Evolutionary conservation across 495 filamentous ascomycete genomes (phyloP).

Genomic region (Neurospora sp.): DNA sequence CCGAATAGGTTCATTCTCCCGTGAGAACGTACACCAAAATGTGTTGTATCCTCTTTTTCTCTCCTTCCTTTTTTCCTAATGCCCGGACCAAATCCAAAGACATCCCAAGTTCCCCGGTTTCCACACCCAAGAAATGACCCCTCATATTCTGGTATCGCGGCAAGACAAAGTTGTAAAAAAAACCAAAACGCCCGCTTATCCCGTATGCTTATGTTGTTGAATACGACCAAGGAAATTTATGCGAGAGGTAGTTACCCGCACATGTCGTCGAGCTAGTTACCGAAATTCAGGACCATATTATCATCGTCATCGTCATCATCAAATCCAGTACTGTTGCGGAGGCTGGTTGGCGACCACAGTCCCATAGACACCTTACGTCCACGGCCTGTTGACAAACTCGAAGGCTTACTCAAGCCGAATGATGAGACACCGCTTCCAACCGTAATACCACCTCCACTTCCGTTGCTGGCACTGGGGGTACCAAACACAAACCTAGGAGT

Average conservation of each 20-base stretch:
- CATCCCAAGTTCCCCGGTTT: not conserved
- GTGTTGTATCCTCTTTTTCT: not conserved
- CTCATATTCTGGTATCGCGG: not conserved
- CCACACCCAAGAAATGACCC: not conserved
- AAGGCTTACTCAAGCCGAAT: constrained; percentile 9
- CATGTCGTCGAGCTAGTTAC: not conserved
- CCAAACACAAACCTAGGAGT: not conserved
- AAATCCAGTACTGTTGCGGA: constrained; percentile 15
- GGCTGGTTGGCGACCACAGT: constrained; percentile 25
- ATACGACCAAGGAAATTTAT: not conserved
- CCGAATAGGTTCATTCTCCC: not conserved
- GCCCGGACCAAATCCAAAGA: not conserved
- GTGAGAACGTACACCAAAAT: not conserved
- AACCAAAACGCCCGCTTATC: not conserved
- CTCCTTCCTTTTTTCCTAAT: not conserved
- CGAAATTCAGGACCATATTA: constrained; percentile 35
- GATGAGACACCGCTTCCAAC: constrained; percentile 25
- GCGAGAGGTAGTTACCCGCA: not conserved
- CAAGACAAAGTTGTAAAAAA: not conserved
- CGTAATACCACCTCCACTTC: constrained; percentile 20
- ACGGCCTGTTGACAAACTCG: constrained; percentile 11
- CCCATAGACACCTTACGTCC: constrained; percentile 19
- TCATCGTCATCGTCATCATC: constrained; percentile 33
- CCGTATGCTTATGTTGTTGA: not conserved
- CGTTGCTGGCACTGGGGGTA: constrained; percentile 1